phyloP scores from a whole-genome alignment of 257 asterid genomes.

The Dorcoceras hygrometricum region DNA sequence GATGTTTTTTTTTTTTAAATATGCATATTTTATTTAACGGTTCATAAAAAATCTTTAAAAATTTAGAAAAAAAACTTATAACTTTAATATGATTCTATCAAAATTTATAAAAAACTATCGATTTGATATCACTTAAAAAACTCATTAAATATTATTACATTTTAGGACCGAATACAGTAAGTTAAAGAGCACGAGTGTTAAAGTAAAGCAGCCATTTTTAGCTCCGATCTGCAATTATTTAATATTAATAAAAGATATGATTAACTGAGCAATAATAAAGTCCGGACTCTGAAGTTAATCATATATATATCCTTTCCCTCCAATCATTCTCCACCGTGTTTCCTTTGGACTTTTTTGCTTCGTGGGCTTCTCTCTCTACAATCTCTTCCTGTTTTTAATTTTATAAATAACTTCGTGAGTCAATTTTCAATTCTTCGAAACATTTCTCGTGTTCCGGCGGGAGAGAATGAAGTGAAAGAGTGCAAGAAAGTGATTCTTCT shows the following conservation, averaged over 20 bases:
- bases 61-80: no score
- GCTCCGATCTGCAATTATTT: neutral
- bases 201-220: neutral
- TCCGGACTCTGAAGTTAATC: neutral
- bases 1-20: no score
- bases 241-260: neutral
- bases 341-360: constrained; percentile 35
- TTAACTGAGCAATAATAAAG: neutral
- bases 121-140: no score
- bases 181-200: neutral
- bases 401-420: neutral
- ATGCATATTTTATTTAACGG: no score
- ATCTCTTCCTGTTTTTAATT: no score
- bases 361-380: constrained; percentile 38
- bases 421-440: constrained; percentile 21
- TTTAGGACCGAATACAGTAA: no score
- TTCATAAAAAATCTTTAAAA: no score
- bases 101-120: no score
- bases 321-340: constrained; percentile 61
- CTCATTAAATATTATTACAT: no score
- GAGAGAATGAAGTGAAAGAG: constrained; percentile 74
- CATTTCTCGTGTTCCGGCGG: constrained; percentile 32
- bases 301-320: constrained; percentile 40
- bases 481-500: constrained; percentile 77
- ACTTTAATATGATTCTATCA: no score